Conservation (phyloP, 352 stramenopile species). For the Phytopythium cucurbitacearum region DNA sequence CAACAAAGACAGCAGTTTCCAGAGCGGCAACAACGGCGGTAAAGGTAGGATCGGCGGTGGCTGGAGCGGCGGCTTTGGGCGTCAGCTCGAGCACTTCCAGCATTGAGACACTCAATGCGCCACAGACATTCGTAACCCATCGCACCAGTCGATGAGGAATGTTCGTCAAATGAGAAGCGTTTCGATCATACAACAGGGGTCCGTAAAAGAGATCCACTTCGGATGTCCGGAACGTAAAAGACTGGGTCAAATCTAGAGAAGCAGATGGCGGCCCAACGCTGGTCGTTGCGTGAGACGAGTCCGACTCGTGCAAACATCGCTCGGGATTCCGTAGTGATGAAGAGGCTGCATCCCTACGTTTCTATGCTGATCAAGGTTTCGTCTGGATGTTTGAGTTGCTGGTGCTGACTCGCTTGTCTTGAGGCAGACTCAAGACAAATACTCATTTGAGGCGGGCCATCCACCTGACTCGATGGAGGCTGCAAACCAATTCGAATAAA, state of each 20-base stretch:
- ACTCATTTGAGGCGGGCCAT: no score
- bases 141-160: no score
- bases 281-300: no score
- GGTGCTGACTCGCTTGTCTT: no score
- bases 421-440: no score
- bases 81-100: background rate
- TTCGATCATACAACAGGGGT: no score
- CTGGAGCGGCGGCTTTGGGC: constrained; percentile 3
- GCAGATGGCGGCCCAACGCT: background rate
- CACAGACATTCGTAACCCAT: background rate
- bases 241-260: background rate
- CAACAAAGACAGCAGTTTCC: background rate
- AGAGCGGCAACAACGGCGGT: background rate
- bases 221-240: constrained; percentile 4
- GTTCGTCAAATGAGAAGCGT: no score
- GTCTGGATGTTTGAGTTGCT: no score
- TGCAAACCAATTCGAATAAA: no score
- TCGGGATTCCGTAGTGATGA: background rate
- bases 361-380: no score
- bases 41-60: background rate
- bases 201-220: constrained; percentile 2
- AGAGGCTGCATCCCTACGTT: no score
- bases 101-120: background rate
- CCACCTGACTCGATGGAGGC: no score
- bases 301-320: background rate